A percentile compares a stretch with the other conserved stretches of the same genome.
phyloP scores from a whole-genome alignment of 768 basidiomycete species.

The Leccinum subtestaceum region DNA sequence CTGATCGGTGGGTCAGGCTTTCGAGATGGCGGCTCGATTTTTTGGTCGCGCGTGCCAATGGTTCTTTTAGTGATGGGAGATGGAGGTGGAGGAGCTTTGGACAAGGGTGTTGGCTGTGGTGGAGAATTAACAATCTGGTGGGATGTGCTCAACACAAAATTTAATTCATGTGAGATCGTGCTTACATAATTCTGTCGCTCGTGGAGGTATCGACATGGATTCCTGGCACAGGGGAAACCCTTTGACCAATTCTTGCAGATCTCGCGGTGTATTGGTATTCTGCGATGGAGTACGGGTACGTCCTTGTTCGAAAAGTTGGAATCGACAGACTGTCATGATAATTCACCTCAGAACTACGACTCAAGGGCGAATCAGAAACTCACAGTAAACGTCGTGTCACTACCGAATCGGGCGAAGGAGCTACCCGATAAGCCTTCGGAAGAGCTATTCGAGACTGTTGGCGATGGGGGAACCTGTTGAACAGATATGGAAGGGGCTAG shows the following conservation, averaged over 20 bases:
- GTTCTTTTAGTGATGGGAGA: neutral
- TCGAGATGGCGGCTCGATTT: neutral
- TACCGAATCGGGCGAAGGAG: conserved; percentile 11
- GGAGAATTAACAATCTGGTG: neutral
- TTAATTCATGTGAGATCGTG: neutral
- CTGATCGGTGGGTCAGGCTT: conserved; percentile 1
- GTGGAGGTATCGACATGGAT: conserved; percentile 12
- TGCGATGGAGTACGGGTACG: neutral
- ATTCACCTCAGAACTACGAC: neutral
- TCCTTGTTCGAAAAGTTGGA: conserved; percentile 9
- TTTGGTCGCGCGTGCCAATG: neutral
- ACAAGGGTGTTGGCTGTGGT: neutral
- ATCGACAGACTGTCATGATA: conserved; percentile 16
- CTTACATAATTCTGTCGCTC: conserved; percentile 12
- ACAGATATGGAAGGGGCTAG: neutral
- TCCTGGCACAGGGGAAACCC: accelerated
- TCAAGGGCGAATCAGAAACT: neutral
- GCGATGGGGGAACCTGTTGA: conserved; percentile 11
- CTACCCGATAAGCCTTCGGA: conserved; percentile 19
- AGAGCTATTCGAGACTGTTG: conserved; percentile 8
- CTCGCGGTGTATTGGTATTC: no score
- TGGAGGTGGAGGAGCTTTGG: neutral
- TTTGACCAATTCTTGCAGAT: conserved; percentile 9
- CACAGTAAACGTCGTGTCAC: conserved; percentile 25
- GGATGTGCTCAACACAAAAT: neutral